These are phyloP conservation scores for Metarhizium robertsii DNA, from an alignment of 2,329 filamentous ascomycete species.

Conservation along the genomic window DNA sequence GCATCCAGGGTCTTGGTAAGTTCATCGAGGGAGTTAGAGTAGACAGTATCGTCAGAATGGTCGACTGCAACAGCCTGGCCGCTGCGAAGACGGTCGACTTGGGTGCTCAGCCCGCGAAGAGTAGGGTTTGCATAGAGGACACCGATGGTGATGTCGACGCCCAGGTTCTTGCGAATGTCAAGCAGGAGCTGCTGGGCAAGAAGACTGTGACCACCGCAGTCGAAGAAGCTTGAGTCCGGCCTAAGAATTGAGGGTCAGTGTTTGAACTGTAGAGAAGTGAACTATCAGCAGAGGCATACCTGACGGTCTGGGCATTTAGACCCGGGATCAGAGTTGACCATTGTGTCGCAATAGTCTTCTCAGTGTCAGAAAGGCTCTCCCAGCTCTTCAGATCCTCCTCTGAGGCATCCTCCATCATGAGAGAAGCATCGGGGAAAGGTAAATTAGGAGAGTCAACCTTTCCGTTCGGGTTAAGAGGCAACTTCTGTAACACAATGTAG, in stretches of 20 bases:
- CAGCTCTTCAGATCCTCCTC: slow-evolving; percentile 41
- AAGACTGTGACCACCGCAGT: slow-evolving; percentile 28
- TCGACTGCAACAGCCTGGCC: slow-evolving; percentile 16
- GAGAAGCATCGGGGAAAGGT: slow-evolving; percentile 68
- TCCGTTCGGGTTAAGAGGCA: slow-evolving; percentile 68
- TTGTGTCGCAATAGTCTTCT: slow-evolving; percentile 39
- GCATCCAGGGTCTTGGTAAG: slow-evolving; percentile 39
- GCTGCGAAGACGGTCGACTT: slow-evolving; percentile 20
- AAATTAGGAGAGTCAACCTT: slow-evolving; percentile 72
- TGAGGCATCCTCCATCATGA: slow-evolving; percentile 37
- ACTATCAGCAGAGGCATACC: background rate
- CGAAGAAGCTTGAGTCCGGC: slow-evolving; percentile 27
- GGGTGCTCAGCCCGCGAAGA: slow-evolving; percentile 18
- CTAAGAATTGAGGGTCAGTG: no score
- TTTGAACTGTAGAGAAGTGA: no score
- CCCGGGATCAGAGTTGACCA: slow-evolving; percentile 63
- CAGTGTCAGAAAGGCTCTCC: slow-evolving; percentile 27
- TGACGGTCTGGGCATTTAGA: slow-evolving; percentile 57
- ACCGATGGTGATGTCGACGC: slow-evolving; percentile 21
- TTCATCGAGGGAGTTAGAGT: slow-evolving; percentile 42
- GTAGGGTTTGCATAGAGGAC: slow-evolving; percentile 20
- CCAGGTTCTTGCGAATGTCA: slow-evolving; percentile 27
- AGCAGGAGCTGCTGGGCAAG: slow-evolving; percentile 70
- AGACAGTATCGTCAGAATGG: slow-evolving; percentile 39
- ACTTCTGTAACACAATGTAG: slow-evolving; percentile 27